phyloP scores from a whole-genome alignment of 2,329 filamentous ascomycete genomes.

The Myriosclerotinia duriaeana region DNA sequence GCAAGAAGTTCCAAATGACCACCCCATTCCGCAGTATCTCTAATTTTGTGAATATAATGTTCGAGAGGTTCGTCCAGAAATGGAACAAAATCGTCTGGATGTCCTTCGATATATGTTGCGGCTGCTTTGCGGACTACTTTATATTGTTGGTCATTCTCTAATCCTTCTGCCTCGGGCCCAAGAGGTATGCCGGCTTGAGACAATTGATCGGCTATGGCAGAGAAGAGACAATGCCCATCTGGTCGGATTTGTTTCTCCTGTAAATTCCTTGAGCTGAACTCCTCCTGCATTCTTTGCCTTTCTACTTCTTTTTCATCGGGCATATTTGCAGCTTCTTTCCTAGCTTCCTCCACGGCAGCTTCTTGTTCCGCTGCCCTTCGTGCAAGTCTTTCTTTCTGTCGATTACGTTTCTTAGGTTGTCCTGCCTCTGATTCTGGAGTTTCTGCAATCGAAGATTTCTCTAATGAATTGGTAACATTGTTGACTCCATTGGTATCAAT shows the following conservation, averaged over 20 bases:
- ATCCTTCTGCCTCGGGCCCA: conserved; percentile 33
- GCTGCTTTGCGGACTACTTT: conserved; percentile 67
- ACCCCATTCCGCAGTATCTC: conserved; percentile 92
- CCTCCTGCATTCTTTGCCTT: conserved; percentile 65
- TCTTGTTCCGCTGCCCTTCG: conserved; percentile 84
- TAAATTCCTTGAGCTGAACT: conserved; percentile 63
- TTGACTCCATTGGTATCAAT: conserved; percentile 26
- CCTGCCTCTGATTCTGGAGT: conserved; percentile 31
- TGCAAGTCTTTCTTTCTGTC: conserved; percentile 87
- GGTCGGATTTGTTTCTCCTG: conserved; percentile 77
- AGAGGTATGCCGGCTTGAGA: conserved; percentile 51
- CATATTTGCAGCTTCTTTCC: conserved; percentile 71
- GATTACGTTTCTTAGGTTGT: conserved; percentile 68
- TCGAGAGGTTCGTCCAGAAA: conserved; percentile 82
- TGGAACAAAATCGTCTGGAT: conserved; percentile 78
- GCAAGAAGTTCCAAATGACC: conserved; percentile 88
- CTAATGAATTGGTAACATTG: conserved; percentile 30
- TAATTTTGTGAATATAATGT: conserved; percentile 71
- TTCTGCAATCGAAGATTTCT: conserved; percentile 32
- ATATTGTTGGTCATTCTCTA: conserved; percentile 53
- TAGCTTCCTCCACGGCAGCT: conserved; percentile 64
- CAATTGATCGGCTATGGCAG: conserved; percentile 85
- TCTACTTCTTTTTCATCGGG: conserved; percentile 72
- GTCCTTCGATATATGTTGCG: conserved; percentile 71
- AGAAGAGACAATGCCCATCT: conserved; percentile 94